phyloP scores from a whole-genome alignment of 2,329 filamentous ascomycete species.

The Colletotrichum sp. region DNA sequence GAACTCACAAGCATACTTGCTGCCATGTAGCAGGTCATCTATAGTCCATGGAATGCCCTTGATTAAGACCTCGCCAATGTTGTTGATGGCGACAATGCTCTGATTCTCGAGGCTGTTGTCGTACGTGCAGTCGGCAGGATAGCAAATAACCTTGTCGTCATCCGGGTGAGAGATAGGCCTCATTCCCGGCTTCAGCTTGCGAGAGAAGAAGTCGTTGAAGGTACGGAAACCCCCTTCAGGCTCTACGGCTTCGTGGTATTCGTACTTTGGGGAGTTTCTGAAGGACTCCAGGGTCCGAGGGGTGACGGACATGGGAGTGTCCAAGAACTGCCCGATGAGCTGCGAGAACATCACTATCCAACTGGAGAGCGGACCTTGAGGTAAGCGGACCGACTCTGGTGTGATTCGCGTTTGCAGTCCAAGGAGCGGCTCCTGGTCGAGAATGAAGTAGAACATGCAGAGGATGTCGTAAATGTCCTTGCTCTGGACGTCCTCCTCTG shows the following conservation, averaged over 20 bases:
- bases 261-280: slow-evolving; percentile 32
- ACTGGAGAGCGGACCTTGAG: slow-evolving; percentile 35
- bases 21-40: slow-evolving; percentile 35
- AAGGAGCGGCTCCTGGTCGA: slow-evolving; percentile 36
- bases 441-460: slow-evolving; percentile 44
- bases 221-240: slow-evolving; percentile 35
- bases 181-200: slow-evolving; percentile 36
- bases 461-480: slow-evolving; percentile 39
- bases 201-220: slow-evolving; percentile 47
- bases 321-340: slow-evolving; percentile 38
- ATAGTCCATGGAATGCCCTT: slow-evolving; percentile 44
- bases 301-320: slow-evolving; percentile 35
- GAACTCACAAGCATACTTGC: slow-evolving; percentile 34
- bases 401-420: slow-evolving; percentile 24
- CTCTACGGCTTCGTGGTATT: slow-evolving; percentile 32
- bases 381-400: slow-evolving; percentile 30
- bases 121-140: slow-evolving; percentile 42
- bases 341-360: slow-evolving; percentile 44
- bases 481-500: slow-evolving; percentile 35
- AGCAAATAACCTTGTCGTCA: slow-evolving; percentile 34
- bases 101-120: slow-evolving; percentile 26
- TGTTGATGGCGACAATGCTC: slow-evolving; percentile 27
- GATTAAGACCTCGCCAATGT: slow-evolving; percentile 32
- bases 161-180: slow-evolving; percentile 32
- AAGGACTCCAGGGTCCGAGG: slow-evolving; percentile 34